Evolutionary conservation across 129 eudicot genomes (phyloP).

Genomic region (Escallonia rubra): DNA sequence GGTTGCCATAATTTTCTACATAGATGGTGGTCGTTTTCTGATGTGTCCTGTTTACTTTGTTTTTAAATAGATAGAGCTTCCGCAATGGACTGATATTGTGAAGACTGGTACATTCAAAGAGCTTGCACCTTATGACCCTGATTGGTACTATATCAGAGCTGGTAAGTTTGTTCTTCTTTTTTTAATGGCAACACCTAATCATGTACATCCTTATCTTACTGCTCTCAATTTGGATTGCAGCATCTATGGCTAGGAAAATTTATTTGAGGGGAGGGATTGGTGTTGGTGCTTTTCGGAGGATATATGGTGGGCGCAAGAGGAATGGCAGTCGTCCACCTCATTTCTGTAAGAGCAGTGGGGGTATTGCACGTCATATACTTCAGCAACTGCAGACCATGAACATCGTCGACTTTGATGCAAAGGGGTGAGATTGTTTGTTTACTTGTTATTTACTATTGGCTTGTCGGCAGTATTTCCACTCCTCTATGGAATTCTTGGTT

Average conservation of each 20-base stretch:
- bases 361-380: constrained; percentile 68
- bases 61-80: constrained; percentile 54
- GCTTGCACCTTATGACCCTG: constrained; percentile 79
- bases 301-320: constrained; percentile 82
- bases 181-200: neutral
- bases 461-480: too few relatives aligned
- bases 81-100: constrained; percentile 59
- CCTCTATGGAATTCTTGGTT: too few relatives aligned
- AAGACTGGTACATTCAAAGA: constrained; percentile 64
- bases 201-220: neutral
- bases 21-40: too few relatives aligned
- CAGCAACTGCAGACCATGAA: constrained; percentile 60
- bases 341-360: constrained; percentile 68
- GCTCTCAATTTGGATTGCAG: constrained; percentile 11
- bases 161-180: constrained; percentile 28
- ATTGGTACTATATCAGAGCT: constrained; percentile 77
- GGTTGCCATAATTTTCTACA: too few relatives aligned
- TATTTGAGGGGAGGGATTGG: constrained; percentile 75
- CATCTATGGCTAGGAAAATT: constrained; percentile 72
- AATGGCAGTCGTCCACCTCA: constrained; percentile 77
- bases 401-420: constrained; percentile 54
- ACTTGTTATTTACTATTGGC: neutral
- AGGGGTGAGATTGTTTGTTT: constrained; percentile 43
- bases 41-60: neutral
- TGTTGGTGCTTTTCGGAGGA: constrained; percentile 68